Evolutionary conservation across 768 basidiomycete species (phyloP), one percentile per base, ranked within the genome.

Genomic region (Gyrodon lividus): DNA sequence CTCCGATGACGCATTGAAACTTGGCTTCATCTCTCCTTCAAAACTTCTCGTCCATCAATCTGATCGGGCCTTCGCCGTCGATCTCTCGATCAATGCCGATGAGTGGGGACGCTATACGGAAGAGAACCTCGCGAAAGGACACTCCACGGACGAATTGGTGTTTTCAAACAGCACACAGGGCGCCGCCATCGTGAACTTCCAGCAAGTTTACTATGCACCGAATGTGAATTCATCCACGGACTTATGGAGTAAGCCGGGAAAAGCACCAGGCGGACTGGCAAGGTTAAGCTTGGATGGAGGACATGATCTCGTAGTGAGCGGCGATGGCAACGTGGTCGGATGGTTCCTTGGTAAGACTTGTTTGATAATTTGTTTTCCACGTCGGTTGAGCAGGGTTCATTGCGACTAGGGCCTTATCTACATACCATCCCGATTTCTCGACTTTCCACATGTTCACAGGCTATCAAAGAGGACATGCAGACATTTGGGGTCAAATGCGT

Each of bases 261-360:
- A 85, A 59, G 79, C 86, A 3, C 83, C 86, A 2, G 72, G 73
- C 24, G 81, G 81, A 2, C 62, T 88, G 50, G 76, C 76, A 4
- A 76, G 87, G 30, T 51, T 89, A 51, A 88, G 87, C 59, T 59
- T 86, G 56, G 86, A 89, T 63, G 87, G 87, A 16, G 87, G 86
- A 1, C 87, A 89, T 58, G 84, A 84, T 61, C 63, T 89, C 33
- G 74, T 80, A 2, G 83, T 79, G 71, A 84, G 79, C 30, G 61
- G 76, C 10, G 83, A 88, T 61, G 87, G 87, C 16, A 79, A 74
- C 48, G 81, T 72, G 28, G 49, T 89, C 30, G 86, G 87, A 55
- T 89, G 87, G 87, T 79, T 89, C 67, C 74, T 89, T 26, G 87
- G 87, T 86, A 62, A 40, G 74, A 37, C 10, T 31, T 43, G 20